phyloP scores from a whole-genome alignment of 1,284 basidiomycete genomes.

The Cutaneotrichosporon spelunceum region DNA sequence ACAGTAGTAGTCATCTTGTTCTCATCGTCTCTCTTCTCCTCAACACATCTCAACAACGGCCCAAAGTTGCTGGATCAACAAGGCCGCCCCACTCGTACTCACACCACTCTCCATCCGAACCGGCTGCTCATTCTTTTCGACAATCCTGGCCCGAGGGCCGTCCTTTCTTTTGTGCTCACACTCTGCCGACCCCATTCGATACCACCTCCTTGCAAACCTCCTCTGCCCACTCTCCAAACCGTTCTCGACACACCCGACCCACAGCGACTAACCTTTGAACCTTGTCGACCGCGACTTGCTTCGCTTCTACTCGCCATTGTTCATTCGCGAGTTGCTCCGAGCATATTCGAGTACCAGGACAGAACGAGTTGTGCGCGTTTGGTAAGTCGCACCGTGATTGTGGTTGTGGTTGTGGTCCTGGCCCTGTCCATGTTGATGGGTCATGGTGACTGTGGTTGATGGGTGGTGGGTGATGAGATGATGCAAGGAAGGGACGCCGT shows the following conservation, averaged over 20 bases:
- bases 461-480: not conserved
- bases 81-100: not conserved
- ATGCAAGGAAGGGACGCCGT: not conserved
- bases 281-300: not conserved
- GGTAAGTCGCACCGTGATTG: constrained; percentile 6
- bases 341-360: constrained; percentile 4
- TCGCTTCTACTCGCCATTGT: not conserved
- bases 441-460: too few species aligned
- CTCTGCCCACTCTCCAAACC: not conserved
- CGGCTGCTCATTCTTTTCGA: constrained; percentile 6
- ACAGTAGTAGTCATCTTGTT: not conserved
- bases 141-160: constrained; percentile 8
- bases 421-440: not conserved
- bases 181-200: not conserved
- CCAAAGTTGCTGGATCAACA: constrained; percentile 13
- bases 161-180: constrained; percentile 5
- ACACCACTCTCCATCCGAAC: not conserved
- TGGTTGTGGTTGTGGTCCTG: not conserved
- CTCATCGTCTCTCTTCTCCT: constrained; percentile 1
- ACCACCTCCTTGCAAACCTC: too few species aligned
- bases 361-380: constrained; percentile 10
- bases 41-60: constrained; percentile 10
- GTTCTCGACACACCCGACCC: constrained; percentile 8
- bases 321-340: not conserved
- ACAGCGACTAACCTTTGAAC: not conserved